Evolutionary conservation across 2,329 filamentous ascomycete species (phyloP).

Genomic region (Ceratocystiopsis sp.): DNA sequence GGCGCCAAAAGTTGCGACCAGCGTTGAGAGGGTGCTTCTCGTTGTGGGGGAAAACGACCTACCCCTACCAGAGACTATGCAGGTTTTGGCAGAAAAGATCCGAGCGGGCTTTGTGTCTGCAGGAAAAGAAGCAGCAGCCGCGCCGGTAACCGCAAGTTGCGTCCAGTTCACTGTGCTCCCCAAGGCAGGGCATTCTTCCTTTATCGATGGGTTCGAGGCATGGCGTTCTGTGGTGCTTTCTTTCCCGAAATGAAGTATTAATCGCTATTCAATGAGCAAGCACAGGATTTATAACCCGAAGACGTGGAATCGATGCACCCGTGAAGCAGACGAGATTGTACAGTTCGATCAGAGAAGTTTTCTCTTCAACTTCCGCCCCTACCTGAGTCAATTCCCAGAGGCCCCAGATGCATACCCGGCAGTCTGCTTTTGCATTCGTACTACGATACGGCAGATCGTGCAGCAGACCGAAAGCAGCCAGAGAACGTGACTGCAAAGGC

Average conservation of each 20-base stretch:
- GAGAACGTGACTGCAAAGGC: too few relatives aligned
- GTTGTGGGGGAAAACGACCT: slow-evolving; percentile 25
- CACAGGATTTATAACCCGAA: too few relatives aligned
- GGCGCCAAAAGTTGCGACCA: slow-evolving; percentile 15
- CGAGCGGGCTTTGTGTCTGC: slow-evolving; percentile 15
- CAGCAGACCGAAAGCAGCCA: too few relatives aligned
- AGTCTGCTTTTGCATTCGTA: too few relatives aligned
- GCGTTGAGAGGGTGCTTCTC: slow-evolving; percentile 20
- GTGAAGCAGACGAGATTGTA: too few relatives aligned
- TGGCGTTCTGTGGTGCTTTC: slow-evolving; percentile 15
- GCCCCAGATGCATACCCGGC: too few relatives aligned
- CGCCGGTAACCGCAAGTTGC: neutral
- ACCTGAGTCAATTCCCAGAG: too few relatives aligned
- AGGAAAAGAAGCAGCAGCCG: slow-evolving; percentile 9
- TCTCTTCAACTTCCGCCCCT: too few relatives aligned
- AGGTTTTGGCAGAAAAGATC: slow-evolving; percentile 19
- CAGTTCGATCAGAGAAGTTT: too few relatives aligned
- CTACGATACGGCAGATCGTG: too few relatives aligned
- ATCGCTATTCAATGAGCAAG: too few relatives aligned
- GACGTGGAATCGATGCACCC: too few relatives aligned
- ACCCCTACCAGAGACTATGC: slow-evolving; percentile 22
- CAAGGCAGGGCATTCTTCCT: slow-evolving; percentile 21
- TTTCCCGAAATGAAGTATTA: slow-evolving; percentile 6
- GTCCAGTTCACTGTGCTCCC: slow-evolving; percentile 20
- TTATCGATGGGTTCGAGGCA: slow-evolving; percentile 19